phyloP scores from a whole-genome alignment of 192 early-diverging fungal genomes.

The Dissophora globulifera region DNA sequence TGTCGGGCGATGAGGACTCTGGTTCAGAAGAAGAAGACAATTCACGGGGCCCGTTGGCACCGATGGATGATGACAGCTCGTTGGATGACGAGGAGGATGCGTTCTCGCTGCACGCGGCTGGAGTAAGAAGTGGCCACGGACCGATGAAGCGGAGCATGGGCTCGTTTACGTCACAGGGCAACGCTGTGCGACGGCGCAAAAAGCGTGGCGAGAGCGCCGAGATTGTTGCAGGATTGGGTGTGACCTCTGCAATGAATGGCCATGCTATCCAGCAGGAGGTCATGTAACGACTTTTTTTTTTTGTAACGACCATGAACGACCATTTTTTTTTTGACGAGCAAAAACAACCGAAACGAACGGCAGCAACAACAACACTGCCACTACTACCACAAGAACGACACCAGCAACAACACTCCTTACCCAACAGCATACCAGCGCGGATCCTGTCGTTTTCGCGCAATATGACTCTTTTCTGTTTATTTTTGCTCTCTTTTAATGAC shows the following conservation, averaged over 20 bases:
- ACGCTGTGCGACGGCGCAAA: conserved; percentile 42
- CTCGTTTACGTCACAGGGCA: conserved; percentile 10
- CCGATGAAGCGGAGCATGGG: conserved; percentile 54
- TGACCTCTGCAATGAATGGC: conserved; percentile 11
- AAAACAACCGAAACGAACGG: not conserved
- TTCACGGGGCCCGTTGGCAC: conserved; percentile 11
- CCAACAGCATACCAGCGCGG: conserved; percentile 18
- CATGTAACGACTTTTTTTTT: conserved; percentile 28
- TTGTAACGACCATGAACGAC: conserved; percentile 2
- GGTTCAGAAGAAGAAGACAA: conserved; percentile 29
- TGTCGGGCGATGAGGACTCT: conserved; percentile 50
- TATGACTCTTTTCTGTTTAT: not conserved
- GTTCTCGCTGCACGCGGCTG: conserved; percentile 7
- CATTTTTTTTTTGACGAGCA: not conserved
- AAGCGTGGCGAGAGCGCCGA: conserved; percentile 52
- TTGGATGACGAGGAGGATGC: conserved; percentile 30
- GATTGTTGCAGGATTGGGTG: conserved; percentile 31
- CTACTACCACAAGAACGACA: too few species aligned
- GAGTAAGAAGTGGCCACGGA: conserved; percentile 21
- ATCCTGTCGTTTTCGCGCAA: not conserved
- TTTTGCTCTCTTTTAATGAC: not conserved
- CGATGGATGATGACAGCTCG: conserved; percentile 47
- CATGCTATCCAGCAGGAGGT: conserved; percentile 28
- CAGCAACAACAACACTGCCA: not conserved
- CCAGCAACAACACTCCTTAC: not conserved